These are phyloP conservation scores for Fagopyrum esculentum DNA, from an alignment of 148 eudicot genomes.

Conservation along the genomic window DNA sequence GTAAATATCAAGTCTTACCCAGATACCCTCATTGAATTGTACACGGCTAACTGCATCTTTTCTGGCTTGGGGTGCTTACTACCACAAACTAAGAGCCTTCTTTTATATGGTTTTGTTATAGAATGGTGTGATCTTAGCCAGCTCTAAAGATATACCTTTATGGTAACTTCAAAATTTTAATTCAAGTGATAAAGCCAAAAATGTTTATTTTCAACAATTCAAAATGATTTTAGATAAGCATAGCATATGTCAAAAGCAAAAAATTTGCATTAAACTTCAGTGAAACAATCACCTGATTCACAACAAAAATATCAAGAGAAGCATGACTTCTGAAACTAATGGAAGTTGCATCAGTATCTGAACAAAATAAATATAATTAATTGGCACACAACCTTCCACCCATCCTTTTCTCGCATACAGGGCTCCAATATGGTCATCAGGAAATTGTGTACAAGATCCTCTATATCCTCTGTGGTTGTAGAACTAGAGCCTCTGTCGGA, in stretches of 20 bases:
- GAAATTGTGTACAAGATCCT: slow-evolving; percentile 92
- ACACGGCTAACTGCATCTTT: not conserved
- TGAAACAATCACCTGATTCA: not conserved
- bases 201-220: too few species aligned
- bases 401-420: slow-evolving; percentile 98
- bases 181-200: too few species aligned
- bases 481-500: slow-evolving; percentile 32
- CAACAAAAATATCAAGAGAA: not conserved
- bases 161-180: not conserved
- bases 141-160: not conserved
- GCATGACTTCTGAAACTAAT: not conserved
- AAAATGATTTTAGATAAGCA: not conserved
- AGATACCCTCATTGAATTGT: not conserved
- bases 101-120: not conserved
- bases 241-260: not conserved
- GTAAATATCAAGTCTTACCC: not conserved
- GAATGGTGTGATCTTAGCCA: not conserved
- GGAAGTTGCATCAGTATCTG: not conserved
- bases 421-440: slow-evolving; percentile 88
- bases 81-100: not conserved
- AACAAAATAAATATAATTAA: not conserved
- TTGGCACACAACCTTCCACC: slow-evolving; percentile 65
- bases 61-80: too few species aligned
- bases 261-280: not conserved
- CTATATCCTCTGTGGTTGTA: slow-evolving; percentile 66